Evolutionary conservation across 306 rosid species (phyloP).

Genomic region (Malus domestica): ASM211411v1 NC_041794.1:31599001-31599500

Average conservation of each 20-base stretch:
- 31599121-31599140: background rate
- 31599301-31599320: no score
- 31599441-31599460: no score
- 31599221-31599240: background rate
- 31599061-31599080: constrained; percentile 97
- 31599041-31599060: constrained; percentile 94
- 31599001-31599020: constrained; percentile 99
- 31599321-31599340: background rate
- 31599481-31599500: no score
- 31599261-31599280: background rate
- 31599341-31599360: background rate
- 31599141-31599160: background rate
- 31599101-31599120: constrained; percentile 16
- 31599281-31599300: background rate
- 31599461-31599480: no score
- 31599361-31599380: background rate
- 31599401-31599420: no score
- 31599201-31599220: background rate
- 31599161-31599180: background rate
- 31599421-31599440: no score
- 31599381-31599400: background rate
- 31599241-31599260: background rate
- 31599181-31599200: background rate
- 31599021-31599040: constrained; percentile 98
- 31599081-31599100: constrained; percentile 81